These are phyloP conservation scores for Furcasterigmium furcatum DNA, from an alignment of 2,329 filamentous ascomycete genomes.

Conservation along the genomic window DNA sequence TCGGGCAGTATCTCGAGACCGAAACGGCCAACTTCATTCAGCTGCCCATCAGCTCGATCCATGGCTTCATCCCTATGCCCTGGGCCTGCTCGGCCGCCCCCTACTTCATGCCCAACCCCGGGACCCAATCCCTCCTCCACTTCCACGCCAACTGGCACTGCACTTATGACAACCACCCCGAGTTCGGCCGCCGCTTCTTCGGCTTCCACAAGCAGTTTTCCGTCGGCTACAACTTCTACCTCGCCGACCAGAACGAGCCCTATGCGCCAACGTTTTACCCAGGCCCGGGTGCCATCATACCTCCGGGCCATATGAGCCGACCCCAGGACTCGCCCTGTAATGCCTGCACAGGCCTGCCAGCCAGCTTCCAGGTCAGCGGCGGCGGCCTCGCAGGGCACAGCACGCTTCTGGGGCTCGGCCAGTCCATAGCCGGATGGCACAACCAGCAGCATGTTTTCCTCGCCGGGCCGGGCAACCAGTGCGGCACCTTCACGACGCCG, in stretches of 20 bases:
- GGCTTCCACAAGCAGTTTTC: conserved; percentile 1
- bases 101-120: neutral
- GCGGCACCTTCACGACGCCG: neutral
- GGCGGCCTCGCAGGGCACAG: neutral
- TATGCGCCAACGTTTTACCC: neutral
- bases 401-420: neutral
- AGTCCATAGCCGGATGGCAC: neutral
- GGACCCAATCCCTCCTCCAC: neutral
- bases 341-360: neutral
- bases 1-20: neutral
- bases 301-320: neutral
- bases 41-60: neutral
- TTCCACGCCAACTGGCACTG: conserved; percentile 1
- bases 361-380: neutral
- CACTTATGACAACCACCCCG: neutral
- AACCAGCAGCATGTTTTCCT: neutral
- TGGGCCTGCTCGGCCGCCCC: neutral
- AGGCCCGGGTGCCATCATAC: neutral
- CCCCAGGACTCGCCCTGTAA: neutral
- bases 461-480: neutral
- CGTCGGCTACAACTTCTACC: neutral
- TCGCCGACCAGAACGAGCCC: neutral
- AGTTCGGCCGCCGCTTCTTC: neutral
- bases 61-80: neutral
- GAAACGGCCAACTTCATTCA: neutral